These are phyloP conservation scores for Mortierella sp. DNA, from an alignment of 371 early-diverging fungal species.

Conservation along the genomic window DNA sequence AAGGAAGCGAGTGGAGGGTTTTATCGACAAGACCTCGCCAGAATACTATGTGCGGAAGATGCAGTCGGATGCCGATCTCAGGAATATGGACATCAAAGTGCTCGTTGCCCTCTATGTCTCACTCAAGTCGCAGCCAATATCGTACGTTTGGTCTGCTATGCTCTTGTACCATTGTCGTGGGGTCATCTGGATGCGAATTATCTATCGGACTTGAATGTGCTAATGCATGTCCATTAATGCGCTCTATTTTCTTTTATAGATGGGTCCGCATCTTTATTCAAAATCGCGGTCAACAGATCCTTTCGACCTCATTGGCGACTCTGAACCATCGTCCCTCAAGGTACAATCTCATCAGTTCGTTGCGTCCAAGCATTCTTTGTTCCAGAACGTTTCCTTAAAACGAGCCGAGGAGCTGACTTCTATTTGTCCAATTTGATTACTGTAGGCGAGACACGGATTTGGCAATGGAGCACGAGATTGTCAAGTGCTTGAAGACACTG, in stretches of 20 bases:
- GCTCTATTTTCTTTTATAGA: constrained; percentile 11
- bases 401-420: no score
- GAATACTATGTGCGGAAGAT: constrained; percentile 74
- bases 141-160: constrained; percentile 67
- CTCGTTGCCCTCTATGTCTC: constrained; percentile 75
- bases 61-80: constrained; percentile 70
- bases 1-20: constrained; percentile 46
- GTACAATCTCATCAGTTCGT: neutral
- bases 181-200: neutral
- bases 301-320: constrained; percentile 11
- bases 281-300: constrained; percentile 38
- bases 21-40: constrained; percentile 70
- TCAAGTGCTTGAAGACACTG: constrained; percentile 84
- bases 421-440: no score
- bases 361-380: neutral
- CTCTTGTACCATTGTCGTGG: neutral
- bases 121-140: constrained; percentile 82
- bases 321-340: constrained; percentile 47
- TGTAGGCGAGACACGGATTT: constrained; percentile 76
- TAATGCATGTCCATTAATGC: neutral
- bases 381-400: neutral
- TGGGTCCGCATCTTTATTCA: constrained; percentile 30
- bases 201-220: neutral
- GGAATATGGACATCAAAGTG: constrained; percentile 69
- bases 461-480: constrained; percentile 84